These are phyloP conservation scores for Bassia scoparia DNA, from an alignment of 148 eudicot genomes.

Conservation along the genomic window DNA sequence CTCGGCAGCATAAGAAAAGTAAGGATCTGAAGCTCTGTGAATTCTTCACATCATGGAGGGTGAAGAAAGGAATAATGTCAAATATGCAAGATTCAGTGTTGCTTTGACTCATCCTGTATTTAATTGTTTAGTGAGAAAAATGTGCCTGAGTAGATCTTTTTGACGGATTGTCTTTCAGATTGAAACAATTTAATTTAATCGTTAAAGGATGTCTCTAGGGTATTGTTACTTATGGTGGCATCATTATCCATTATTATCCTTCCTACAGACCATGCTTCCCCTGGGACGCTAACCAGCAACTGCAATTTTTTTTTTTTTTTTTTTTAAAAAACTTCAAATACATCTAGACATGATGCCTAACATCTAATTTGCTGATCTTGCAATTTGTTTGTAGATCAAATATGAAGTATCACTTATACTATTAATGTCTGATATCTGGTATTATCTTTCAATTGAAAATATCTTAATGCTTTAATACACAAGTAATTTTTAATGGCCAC, in stretches of 20 bases:
- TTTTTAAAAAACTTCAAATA: no score
- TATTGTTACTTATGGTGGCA: neutral
- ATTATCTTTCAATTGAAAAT: no score
- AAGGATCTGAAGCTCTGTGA: neutral
- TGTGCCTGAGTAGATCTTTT: neutral
- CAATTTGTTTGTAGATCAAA: no score
- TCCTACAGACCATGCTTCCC: neutral
- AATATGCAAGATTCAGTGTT: neutral
- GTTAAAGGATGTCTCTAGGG: neutral
- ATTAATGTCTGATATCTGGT: no score
- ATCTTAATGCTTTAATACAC: no score
- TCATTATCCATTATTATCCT: neutral
- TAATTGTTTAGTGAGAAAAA: neutral
- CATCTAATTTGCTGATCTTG: no score
- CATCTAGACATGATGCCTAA: no score
- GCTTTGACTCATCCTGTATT: neutral
- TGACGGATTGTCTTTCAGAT: neutral
- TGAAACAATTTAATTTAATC: neutral
- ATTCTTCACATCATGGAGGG: neutral
- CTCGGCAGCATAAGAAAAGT: neutral
- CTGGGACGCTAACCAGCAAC: neutral
- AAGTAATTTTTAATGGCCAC: no score
- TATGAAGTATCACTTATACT: no score
- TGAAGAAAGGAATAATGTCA: neutral
- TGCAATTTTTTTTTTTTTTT: no score